Evolutionary conservation across 106 monocot genomes (phyloP).

Genomic region (Dendrobium catenatum): DNA sequence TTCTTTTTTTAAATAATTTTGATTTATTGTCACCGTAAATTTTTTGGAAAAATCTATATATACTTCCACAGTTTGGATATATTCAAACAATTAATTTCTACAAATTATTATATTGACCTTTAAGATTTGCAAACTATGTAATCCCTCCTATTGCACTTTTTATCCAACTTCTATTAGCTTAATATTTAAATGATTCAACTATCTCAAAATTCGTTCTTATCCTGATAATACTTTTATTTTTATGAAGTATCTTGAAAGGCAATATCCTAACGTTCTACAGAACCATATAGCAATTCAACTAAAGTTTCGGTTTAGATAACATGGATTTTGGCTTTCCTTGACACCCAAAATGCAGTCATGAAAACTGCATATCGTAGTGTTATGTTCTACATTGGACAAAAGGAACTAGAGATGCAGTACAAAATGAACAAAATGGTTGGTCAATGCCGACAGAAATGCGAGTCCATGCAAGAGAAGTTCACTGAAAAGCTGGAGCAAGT

Average conservation of each 20-base stretch:
- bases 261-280: not conserved
- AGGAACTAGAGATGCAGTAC: conserved; percentile 94
- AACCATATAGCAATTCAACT: not conserved
- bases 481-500: conserved; percentile 83
- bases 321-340: conserved; percentile 10
- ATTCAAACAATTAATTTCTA: too few species aligned
- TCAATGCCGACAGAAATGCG: conserved; percentile 83
- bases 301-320: not conserved
- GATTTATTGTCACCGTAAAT: too few species aligned
- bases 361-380: conserved; percentile 80
- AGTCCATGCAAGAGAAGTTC: conserved; percentile 91
- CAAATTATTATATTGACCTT: too few species aligned
- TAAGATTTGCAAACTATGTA: too few species aligned
- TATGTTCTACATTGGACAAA: conserved; percentile 93
- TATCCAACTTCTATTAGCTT: too few species aligned
- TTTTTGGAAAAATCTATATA: too few species aligned
- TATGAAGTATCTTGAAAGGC: too few species aligned
- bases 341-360: conserved; percentile 58
- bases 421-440: conserved; percentile 84
- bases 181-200: too few species aligned
- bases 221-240: not conserved
- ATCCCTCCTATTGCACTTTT: too few species aligned
- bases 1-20: too few species aligned
- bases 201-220: not conserved
- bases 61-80: too few species aligned